phyloP scores from a whole-genome alignment of 331 rosid species.

The Dryas integrifolia region DNA sequence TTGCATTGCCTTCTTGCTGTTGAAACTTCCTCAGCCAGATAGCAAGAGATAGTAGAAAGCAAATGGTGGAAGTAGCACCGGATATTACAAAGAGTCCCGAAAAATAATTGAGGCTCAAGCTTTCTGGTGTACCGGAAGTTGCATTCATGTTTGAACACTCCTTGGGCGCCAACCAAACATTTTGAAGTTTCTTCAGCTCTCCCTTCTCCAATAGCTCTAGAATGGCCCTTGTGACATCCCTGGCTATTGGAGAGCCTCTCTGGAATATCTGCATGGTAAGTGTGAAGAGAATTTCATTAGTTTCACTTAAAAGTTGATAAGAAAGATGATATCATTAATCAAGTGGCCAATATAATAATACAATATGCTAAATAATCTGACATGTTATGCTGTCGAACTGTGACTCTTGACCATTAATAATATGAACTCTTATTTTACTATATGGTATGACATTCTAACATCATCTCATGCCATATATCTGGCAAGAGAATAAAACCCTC shows the following conservation, averaged over 20 bases:
- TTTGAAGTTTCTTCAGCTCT: conserved; percentile 37
- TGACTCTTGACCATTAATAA: too few species aligned
- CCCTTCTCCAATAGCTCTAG: conserved; percentile 40
- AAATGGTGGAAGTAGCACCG: conserved; percentile 42
- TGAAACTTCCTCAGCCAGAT: conserved; percentile 12
- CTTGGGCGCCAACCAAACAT: conserved; percentile 36
- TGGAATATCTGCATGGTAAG: conserved; percentile 43
- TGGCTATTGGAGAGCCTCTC: conserved; percentile 54
- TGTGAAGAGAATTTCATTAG: not conserved
- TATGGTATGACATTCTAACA: too few species aligned
- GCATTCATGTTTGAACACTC: conserved; percentile 29
- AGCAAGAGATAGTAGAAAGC: conserved; percentile 36
- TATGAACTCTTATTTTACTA: too few species aligned
- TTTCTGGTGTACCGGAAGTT: conserved; percentile 26
- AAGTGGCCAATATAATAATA: too few species aligned
- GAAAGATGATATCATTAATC: too few species aligned
- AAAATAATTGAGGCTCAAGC: conserved; percentile 44
- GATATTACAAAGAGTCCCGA: conserved; percentile 53
- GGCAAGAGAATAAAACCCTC: too few species aligned
- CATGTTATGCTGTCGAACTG: too few species aligned
- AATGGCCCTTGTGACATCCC: conserved; percentile 51
- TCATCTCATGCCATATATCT: too few species aligned
- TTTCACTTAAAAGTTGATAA: not conserved
- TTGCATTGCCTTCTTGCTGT: conserved; percentile 11
- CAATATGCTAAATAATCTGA: too few species aligned